Percentiles rank a stretch among this genome's conserved stretches.
These are phyloP conservation scores for Lecanicillium sp. DNA, from an alignment of 2,329 filamentous ascomycete species.

Conservation along the genomic window DNA sequence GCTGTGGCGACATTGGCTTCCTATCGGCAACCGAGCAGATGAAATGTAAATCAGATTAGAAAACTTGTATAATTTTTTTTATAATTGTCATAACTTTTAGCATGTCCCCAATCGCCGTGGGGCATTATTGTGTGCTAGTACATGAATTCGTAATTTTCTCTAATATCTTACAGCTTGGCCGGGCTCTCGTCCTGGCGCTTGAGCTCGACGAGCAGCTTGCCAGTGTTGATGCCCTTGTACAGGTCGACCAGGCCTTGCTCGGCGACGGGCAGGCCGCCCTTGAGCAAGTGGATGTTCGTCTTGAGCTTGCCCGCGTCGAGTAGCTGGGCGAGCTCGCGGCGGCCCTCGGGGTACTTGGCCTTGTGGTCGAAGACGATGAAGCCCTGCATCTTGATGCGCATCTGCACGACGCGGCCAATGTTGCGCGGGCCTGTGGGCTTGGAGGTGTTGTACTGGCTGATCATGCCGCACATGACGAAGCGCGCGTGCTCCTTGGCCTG, in stretches of 20 bases:
- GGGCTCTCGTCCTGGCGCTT: conserved; percentile 26
- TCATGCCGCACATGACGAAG: conserved; percentile 67
- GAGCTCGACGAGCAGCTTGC: conserved; percentile 40
- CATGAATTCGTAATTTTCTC: background rate
- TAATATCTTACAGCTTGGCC: conserved; percentile 22
- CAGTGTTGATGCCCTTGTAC: conserved; percentile 66
- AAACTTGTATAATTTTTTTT: too few relatives aligned
- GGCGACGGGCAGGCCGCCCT: conserved; percentile 59
- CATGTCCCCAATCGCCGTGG: too few relatives aligned
- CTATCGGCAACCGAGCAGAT: too few relatives aligned
- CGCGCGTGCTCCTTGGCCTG: conserved; percentile 58
- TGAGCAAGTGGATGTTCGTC: conserved; percentile 64
- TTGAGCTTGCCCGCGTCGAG: conserved; percentile 65
- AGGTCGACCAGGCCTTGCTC: conserved; percentile 59
- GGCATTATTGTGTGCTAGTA: too few relatives aligned
- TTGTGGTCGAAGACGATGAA: conserved; percentile 70
- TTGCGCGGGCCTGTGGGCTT: conserved; percentile 51
- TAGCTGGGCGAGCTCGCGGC: conserved; percentile 61
- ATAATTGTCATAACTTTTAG: too few relatives aligned
- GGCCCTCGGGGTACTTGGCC: conserved; percentile 52
- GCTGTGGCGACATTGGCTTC: too few relatives aligned
- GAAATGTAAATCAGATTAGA: too few relatives aligned
- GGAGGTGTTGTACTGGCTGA: conserved; percentile 61
- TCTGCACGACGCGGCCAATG: conserved; percentile 46
- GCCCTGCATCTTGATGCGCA: conserved; percentile 59